Base-by-base conservation (phyloP, 2,329 filamentous ascomycete species). In the Colletotrichum kahawae region DNA sequence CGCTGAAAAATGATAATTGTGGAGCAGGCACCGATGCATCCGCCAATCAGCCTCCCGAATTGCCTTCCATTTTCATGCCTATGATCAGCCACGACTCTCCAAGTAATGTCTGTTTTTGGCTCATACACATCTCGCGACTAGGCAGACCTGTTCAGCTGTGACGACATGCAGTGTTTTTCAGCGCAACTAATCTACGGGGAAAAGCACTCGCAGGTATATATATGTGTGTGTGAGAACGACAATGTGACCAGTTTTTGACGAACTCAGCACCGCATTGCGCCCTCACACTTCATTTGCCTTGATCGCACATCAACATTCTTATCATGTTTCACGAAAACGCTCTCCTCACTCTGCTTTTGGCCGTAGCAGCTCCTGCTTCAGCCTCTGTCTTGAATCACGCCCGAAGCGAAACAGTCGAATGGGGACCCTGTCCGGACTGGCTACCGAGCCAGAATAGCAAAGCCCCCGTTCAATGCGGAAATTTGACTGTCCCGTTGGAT, bases 291-390 rank as follows among this genome's bases (percentile, higher is more conserved):
- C 43, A 21, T 51, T n/a, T 51, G 21, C n/a, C 21, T 51, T 13
- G 1, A 21, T 12, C n/a, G 10, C 43, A 0, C 10, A 51, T 51
- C n/a, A 24, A 51, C 5, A 5, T 4, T 33, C 9, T 51, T 21
- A 51, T n/a, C 0, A 51, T 51, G 43, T 21, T 51, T 21, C 43
- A 0, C 0, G 0, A 7, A 4, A 7, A 51, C n/a, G n/a, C n/a
- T n/a, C n/a, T 51, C 12, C 18, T 51, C n/a, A 21, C 43, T 21
- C 3, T 51, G 6, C 43, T 51, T 51, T 24, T 51, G 10, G 43
- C n/a, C 12, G n/a, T 7, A 21, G 54, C 54, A 31, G 54, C 54
- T 57, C 24, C 54, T 31, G 24, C 24, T 13, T 27, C 27, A 18
- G 24, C 24, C 1, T 16, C 16, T 21, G 5, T 7, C 16, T 27